These are phyloP conservation scores for Dipteronia dyeriana DNA, from an alignment of 345 rosid genomes.

Conservation along the genomic window DNA sequence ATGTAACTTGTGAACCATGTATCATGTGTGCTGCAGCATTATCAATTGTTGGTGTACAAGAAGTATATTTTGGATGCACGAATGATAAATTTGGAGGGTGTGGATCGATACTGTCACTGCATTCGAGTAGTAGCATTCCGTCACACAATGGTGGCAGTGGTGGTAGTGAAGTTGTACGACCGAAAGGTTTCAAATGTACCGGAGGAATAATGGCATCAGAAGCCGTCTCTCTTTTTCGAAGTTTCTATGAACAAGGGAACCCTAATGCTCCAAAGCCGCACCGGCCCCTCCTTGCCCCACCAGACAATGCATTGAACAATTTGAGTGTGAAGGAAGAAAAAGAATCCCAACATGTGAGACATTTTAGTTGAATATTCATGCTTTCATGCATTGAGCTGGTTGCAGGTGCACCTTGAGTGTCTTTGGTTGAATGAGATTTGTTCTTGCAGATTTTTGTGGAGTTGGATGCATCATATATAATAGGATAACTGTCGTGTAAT, in stretches of 20 bases:
- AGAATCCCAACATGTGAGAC: too few species aligned
- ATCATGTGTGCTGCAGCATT: slow-evolving; percentile 93
- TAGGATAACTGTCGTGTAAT: too few species aligned
- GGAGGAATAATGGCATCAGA: slow-evolving; percentile 82
- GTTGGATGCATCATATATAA: too few species aligned
- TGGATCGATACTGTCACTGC: slow-evolving; percentile 70
- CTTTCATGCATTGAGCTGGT: too few species aligned
- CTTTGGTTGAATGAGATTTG: too few species aligned
- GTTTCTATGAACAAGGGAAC: slow-evolving; percentile 88
- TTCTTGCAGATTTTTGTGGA: too few species aligned
- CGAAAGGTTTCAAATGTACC: slow-evolving; percentile 54
- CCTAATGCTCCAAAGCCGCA: slow-evolving; percentile 47
- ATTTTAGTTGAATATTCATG: too few species aligned
- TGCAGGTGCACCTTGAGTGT: too few species aligned
- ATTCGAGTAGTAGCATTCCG: slow-evolving; percentile 25
- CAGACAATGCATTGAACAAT: too few species aligned
- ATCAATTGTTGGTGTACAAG: slow-evolving; percentile 72
- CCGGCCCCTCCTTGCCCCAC: too few species aligned
- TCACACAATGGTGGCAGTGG: not conserved
- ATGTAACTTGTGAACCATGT: slow-evolving; percentile 92
- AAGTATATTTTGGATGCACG: slow-evolving; percentile 72
- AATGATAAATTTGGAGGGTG: slow-evolving; percentile 95
- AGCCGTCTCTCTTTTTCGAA: slow-evolving; percentile 67
- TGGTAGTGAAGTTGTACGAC: slow-evolving; percentile 34
- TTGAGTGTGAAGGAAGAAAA: too few species aligned